Evolutionary conservation across 2,329 filamentous ascomycete genomes (phyloP).

Genomic region (Colletotrichum karsti): DNA sequence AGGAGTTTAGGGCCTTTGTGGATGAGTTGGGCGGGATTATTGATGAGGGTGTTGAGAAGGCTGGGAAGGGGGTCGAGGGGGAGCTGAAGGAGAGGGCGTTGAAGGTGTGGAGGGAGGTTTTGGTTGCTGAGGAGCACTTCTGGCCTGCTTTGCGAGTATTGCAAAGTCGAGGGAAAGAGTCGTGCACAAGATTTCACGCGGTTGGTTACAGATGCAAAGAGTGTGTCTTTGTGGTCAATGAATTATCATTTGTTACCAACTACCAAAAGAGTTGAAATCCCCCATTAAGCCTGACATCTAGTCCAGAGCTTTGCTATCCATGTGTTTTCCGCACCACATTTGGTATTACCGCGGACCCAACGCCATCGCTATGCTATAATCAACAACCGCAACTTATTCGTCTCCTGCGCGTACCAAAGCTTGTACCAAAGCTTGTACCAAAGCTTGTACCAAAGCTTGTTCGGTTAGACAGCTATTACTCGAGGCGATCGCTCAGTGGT

Average conservation of each 20-base stretch:
- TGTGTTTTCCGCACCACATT: neutral
- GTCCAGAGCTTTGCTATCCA: neutral
- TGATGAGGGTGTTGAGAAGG: slow-evolving; percentile 57
- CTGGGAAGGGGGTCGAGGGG: slow-evolving; percentile 39
- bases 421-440: neutral
- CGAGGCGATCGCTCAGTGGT: neutral
- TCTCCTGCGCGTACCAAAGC: neutral
- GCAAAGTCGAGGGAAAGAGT: neutral
- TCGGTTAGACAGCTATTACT: slow-evolving; percentile 14
- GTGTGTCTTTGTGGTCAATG: neutral
- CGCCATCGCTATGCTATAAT: slow-evolving; percentile 24
- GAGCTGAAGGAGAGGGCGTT: slow-evolving; percentile 48
- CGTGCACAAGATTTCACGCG: neutral
- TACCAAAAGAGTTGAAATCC: neutral
- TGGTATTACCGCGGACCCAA: slow-evolving; percentile 24
- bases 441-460: neutral
- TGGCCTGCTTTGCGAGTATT: slow-evolving; percentile 54
- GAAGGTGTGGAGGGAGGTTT: slow-evolving; percentile 56
- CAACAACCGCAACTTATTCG: neutral
- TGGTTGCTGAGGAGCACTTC: slow-evolving; percentile 66
- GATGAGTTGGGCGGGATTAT: slow-evolving; percentile 61
- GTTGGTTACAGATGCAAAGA: too few species aligned
- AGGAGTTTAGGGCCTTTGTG: slow-evolving; percentile 69
- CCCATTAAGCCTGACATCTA: neutral
- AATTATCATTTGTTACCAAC: neutral